Evolutionary conservation across 257 asterid genomes (phyloP).

Genomic region (Solanum infundibuliforme): DNA sequence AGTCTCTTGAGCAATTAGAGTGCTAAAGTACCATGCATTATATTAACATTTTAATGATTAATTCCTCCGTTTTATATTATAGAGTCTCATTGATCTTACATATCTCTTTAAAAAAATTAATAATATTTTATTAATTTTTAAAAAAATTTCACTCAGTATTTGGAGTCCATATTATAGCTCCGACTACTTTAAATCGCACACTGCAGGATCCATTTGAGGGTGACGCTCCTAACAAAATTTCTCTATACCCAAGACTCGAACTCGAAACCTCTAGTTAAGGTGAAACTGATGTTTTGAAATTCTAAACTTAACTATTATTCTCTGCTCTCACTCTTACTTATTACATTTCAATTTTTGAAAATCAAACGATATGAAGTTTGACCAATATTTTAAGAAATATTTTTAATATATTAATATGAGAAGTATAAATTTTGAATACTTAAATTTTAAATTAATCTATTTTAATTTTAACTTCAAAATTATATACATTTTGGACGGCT

Average conservation of each 20-base stretch:
- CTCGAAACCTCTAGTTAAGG: neutral
- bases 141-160: no score
- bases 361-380: neutral
- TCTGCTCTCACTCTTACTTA: neutral
- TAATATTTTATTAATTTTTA: no score
- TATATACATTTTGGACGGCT: neutral
- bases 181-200: neutral
- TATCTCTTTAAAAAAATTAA: no score
- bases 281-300: neutral
- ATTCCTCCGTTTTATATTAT: neutral
- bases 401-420: neutral
- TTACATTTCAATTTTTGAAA: neutral
- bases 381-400: neutral
- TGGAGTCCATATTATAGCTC: fast-evolving
- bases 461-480: neutral
- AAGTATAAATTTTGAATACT: no score
- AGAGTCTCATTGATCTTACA: neutral
- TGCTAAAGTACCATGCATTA: no score
- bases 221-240: neutral
- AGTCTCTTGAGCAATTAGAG: neutral
- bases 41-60: no score
- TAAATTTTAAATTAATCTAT: no score
- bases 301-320: neutral
- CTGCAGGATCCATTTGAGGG: no score
- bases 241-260: neutral